phyloP scores from a whole-genome alignment of 805 yeast genomes.

The Maudiozyma turicensis region DNA sequence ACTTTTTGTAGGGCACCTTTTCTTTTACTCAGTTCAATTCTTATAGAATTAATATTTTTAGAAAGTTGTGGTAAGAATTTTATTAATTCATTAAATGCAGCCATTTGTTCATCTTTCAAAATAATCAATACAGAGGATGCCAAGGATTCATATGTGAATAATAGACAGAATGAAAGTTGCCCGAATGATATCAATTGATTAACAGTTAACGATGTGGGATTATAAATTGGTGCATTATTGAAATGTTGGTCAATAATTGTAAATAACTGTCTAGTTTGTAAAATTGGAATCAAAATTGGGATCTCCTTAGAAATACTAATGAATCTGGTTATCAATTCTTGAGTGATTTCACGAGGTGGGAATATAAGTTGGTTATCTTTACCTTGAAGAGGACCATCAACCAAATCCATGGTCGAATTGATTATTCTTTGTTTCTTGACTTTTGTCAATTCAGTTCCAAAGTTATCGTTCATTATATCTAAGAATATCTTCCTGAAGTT shows the following conservation, averaged over 20 bases:
- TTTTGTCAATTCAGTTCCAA: constrained; percentile 5
- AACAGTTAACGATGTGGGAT: constrained; percentile 10
- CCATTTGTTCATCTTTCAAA: constrained; percentile 16
- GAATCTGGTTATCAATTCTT: constrained; percentile 15
- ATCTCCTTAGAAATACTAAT: constrained; percentile 14
- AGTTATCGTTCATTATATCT: constrained; percentile 7
- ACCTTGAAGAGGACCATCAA: neutral
- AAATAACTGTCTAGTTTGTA: constrained; percentile 17
- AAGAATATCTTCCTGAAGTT: constrained; percentile 12
- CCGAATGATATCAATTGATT: constrained; percentile 18
- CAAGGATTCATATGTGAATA: constrained; percentile 20
- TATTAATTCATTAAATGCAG: constrained; percentile 10
- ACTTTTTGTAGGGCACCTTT: constrained; percentile 8
- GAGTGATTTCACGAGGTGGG: constrained; percentile 14
- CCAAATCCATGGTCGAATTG: neutral
- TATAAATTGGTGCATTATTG: constrained; percentile 13
- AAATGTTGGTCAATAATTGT: constrained; percentile 16
- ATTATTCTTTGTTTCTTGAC: too few species aligned
- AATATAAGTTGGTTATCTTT: constrained; percentile 5
- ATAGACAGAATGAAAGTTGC: constrained; percentile 13
- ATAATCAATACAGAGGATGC: constrained; percentile 24
- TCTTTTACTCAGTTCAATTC: constrained; percentile 15
- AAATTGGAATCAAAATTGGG: constrained; percentile 16
- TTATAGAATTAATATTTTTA: constrained; percentile 12
- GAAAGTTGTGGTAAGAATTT: constrained; percentile 8